Conservation (phyloP, 106 monocot species). For the Dioscorea zingiberensis region DNA sequence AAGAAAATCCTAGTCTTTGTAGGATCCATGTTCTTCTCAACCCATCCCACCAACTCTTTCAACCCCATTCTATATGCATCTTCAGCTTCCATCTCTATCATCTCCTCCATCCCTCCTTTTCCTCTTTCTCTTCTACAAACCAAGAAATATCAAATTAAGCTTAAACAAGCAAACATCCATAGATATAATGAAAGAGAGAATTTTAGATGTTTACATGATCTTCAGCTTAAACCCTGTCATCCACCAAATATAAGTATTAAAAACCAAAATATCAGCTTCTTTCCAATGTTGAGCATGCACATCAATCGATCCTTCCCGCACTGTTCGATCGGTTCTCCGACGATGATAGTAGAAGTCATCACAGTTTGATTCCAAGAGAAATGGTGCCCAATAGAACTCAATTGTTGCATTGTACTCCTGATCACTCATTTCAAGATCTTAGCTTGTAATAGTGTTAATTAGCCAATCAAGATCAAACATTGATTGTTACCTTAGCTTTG, state of each 20-base stretch:
- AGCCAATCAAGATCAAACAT: no score
- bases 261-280: background rate
- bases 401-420: conserved; percentile 10
- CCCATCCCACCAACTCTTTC: conserved; percentile 2
- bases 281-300: background rate
- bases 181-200: background rate
- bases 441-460: background rate
- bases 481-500: background rate
- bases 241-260: background rate
- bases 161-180: background rate
- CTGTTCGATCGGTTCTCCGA: background rate
- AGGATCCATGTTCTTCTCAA: conserved; percentile 10
- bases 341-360: background rate
- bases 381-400: background rate
- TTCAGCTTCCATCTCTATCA: background rate
- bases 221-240: background rate
- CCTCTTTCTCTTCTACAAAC: no score
- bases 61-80: conserved; percentile 4
- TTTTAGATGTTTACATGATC: background rate
- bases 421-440: background rate
- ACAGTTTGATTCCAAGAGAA: background rate
- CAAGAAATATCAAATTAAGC: background rate
- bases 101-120: conserved; percentile 1
- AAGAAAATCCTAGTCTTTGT: conserved; percentile 2
- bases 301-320: background rate